Conservation (phyloP, 805 yeast genomes). For the Starmerella gropengiesseri region DNA sequence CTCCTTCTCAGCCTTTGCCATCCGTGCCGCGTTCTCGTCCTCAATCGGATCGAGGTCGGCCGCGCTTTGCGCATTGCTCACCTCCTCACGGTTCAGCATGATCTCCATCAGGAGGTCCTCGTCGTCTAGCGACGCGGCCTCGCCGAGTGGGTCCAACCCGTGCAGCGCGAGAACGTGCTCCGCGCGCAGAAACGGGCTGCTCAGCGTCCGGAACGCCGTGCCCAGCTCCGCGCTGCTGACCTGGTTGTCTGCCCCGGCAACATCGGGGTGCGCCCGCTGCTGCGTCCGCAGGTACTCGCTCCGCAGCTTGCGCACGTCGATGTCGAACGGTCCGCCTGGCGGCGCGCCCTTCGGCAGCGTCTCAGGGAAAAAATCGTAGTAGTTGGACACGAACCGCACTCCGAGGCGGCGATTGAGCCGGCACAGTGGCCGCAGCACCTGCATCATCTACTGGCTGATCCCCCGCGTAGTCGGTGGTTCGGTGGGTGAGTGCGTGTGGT, state of each 20-base stretch:
- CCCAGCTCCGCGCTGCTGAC: slow-evolving; percentile 37
- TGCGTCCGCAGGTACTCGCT: slow-evolving; percentile 69
- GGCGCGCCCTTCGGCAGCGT: slow-evolving; percentile 61
- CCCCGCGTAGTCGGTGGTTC: no score
- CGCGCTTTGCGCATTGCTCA: slow-evolving; percentile 54
- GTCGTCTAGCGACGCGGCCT: slow-evolving; percentile 34
- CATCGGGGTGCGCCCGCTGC: slow-evolving; percentile 72
- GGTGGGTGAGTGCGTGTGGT: not conserved
- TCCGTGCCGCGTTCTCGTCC: slow-evolving; percentile 47
- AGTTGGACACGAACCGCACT: slow-evolving; percentile 23
- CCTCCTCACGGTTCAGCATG: slow-evolving; percentile 71
- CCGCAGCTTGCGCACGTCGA: slow-evolving; percentile 48
- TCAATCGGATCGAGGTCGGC: slow-evolving; percentile 46
- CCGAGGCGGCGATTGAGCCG: not conserved
- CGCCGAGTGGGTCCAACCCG: slow-evolving; percentile 46
- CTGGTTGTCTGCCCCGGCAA: slow-evolving; percentile 29
- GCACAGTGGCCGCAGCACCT: slow-evolving; percentile 5
- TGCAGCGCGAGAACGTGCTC: slow-evolving; percentile 43
- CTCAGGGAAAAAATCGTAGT: slow-evolving; percentile 61
- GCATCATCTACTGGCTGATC: no score
- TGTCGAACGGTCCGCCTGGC: slow-evolving; percentile 45
- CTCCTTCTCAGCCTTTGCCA: slow-evolving; percentile 36
- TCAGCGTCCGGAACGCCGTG: slow-evolving; percentile 62
- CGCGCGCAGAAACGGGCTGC: slow-evolving; percentile 60
- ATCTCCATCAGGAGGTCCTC: slow-evolving; percentile 58